These are phyloP conservation scores for Ceratocystiopsis minuta DNA, from an alignment of 2,329 filamentous ascomycete genomes.

Conservation along the genomic window DNA sequence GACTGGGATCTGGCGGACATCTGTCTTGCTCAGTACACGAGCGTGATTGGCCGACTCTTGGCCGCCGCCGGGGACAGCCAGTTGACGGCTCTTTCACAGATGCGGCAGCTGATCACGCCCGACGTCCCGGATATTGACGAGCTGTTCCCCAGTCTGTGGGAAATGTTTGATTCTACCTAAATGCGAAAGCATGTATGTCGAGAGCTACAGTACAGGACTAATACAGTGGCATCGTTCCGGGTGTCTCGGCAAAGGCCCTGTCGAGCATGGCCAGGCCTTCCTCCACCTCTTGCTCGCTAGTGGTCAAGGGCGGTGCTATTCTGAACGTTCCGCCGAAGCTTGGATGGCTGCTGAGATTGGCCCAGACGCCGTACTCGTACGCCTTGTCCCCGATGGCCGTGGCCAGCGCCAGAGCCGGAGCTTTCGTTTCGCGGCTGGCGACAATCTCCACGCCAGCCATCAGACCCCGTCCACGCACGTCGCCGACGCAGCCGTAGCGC, in stretches of 20 bases:
- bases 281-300: slow-evolving; percentile 30
- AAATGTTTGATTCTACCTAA: not conserved
- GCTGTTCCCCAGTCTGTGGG: slow-evolving; percentile 1
- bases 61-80: too few relatives aligned
- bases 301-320: slow-evolving; percentile 42
- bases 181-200: too few relatives aligned
- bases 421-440: slow-evolving; percentile 25
- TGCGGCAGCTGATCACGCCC: not conserved
- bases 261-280: slow-evolving; percentile 37
- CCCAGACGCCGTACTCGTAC: slow-evolving; percentile 32
- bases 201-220: too few relatives aligned
- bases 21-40: slow-evolving; percentile 22
- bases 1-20: slow-evolving; percentile 33
- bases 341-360: slow-evolving; percentile 34
- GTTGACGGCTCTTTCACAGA: too few relatives aligned
- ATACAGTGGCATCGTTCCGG: too few relatives aligned
- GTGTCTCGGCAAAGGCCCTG: slow-evolving; percentile 24
- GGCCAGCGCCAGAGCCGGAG: slow-evolving; percentile 27
- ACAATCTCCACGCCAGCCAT: slow-evolving; percentile 43
- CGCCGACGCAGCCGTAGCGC: slow-evolving; percentile 42
- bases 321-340: slow-evolving; percentile 39
- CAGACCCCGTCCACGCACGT: slow-evolving; percentile 39
- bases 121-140: not conserved
- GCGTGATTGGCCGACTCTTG: not conserved
- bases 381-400: slow-evolving; percentile 16